These are phyloP conservation scores for Fusarium chlamydosporum DNA, from an alignment of 2,329 filamentous ascomycete species.

Conservation along the genomic window DNA sequence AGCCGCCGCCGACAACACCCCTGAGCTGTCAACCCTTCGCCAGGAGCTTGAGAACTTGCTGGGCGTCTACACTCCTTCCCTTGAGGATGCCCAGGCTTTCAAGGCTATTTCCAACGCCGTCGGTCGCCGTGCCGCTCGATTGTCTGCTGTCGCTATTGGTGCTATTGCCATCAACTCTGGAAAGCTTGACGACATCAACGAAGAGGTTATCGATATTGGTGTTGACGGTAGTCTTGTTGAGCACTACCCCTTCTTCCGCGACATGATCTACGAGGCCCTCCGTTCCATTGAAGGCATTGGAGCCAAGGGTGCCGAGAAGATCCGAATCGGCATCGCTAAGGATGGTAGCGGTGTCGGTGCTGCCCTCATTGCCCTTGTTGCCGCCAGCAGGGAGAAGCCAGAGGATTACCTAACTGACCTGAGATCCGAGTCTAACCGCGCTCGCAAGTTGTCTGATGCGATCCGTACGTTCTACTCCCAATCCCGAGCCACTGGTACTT, in stretches of 20 bases:
- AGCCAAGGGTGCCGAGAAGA: conserved; percentile 81
- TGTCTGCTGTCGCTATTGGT: conserved; percentile 89
- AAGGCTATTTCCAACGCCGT: conserved; percentile 87
- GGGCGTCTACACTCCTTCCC: conserved; percentile 79
- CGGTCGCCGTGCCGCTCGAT: conserved; percentile 87
- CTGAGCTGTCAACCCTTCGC: conserved; percentile 79
- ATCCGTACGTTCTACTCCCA: conserved; percentile 50
- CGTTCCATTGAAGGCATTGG: conserved; percentile 83
- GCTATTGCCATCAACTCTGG: conserved; percentile 87
- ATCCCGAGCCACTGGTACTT: conserved; percentile 15
- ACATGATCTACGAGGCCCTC: conserved; percentile 87
- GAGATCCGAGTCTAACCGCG: conserved; percentile 56
- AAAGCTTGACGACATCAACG: conserved; percentile 72
- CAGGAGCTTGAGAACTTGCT: conserved; percentile 83
- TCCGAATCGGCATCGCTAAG: conserved; percentile 96
- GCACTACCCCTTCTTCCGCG: conserved; percentile 93
- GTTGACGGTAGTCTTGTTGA: conserved; percentile 96
- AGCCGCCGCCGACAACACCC: conserved; percentile 83
- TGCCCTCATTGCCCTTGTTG: conserved; percentile 92
- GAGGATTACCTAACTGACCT: conserved; percentile 61
- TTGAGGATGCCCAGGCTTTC: conserved; percentile 89
- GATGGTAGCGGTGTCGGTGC: conserved; percentile 89
- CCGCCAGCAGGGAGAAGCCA: conserved; percentile 74
- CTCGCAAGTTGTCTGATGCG: conserved; percentile 52
- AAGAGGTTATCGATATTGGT: conserved; percentile 87